These are phyloP conservation scores for Simmondsia chinensis DNA, from an alignment of 148 eudicot species.

Conservation along the genomic window DNA sequence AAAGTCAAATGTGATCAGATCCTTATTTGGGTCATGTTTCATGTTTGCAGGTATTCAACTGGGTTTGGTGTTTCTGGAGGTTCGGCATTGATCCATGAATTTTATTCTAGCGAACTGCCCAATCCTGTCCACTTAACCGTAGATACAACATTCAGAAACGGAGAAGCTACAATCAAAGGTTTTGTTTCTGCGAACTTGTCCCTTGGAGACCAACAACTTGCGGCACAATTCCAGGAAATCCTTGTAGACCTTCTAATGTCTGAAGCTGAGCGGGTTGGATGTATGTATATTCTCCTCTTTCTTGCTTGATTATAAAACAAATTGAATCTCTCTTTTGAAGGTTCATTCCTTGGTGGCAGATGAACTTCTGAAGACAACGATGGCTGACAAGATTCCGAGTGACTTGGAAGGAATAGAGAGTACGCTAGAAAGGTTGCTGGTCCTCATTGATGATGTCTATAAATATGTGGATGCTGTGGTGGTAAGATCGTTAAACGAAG, in stretches of 20 bases:
- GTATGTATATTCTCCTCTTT: slow-evolving; percentile 36
- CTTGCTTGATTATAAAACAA: neutral
- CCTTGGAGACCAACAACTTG: slow-evolving; percentile 85
- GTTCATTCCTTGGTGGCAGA: slow-evolving; percentile 49
- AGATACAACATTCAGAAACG: slow-evolving; percentile 69
- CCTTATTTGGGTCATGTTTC: too few species aligned
- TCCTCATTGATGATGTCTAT: slow-evolving; percentile 73
- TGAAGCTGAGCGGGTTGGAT: slow-evolving; percentile 95
- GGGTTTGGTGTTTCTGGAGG: slow-evolving; percentile 92
- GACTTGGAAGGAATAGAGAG: slow-evolving; percentile 97
- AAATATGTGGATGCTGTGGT: slow-evolving; percentile 96
- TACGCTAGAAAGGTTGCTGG: slow-evolving; percentile 56
- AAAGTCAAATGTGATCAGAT: too few species aligned
- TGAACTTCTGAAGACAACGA: slow-evolving; percentile 78
- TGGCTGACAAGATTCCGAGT: slow-evolving; percentile 82
- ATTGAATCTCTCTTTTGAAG: neutral
- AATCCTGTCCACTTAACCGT: slow-evolving; percentile 78
- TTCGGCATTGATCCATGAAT: slow-evolving; percentile 84
- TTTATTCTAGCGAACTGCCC: slow-evolving; percentile 74
- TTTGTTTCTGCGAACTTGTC: slow-evolving; percentile 68
- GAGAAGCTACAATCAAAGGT: slow-evolving; percentile 71
- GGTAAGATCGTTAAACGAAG: slow-evolving; percentile 46
- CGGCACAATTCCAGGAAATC: slow-evolving; percentile 93
- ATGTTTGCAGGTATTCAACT: slow-evolving; percentile 73
- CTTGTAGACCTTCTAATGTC: slow-evolving; percentile 75